Evolutionary conservation across 148 eudicot species (phyloP), one percentile per base, ranked within the genome.

Genomic region (Polygonum maritimum): DNA sequence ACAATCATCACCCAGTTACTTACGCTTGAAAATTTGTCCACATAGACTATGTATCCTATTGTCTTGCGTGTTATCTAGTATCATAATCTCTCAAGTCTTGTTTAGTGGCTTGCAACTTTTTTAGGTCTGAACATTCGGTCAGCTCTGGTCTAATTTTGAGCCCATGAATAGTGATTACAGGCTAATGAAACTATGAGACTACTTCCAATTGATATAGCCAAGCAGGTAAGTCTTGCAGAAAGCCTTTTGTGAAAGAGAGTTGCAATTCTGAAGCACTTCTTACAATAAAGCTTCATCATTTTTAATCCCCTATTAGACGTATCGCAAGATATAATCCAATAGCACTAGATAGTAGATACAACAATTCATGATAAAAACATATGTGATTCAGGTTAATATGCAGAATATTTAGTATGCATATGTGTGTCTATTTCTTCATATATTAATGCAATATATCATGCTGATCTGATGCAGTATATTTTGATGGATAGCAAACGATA

Each of bases 391-490:
- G 14, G 36, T 31, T 22, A 60, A 60, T 60, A 26, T 60, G 14
- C 36, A 22, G 13, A 1, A 60, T 12, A 39, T 3, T 39, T 39
- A 39, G 40, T 39, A 39, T 39, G 13, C 13, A 3, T 49, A 31
- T 62, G 36, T 3, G 16, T 16, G 5, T 65, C 4, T 36, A 9
- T 65, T 65, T 18, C 40, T 35, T 36, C 19, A 65, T n/a, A 35
- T 35, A 65, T 9, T 15, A 33, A 65, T 36, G 15, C 71, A 65
- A 44, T 2, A 65, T 16, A 36, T 65, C 71, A 65, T 65, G 44
- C 71, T 65, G 19, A 65, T 15, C 71, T 36, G 71, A 36, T 21
- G 69, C 45, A 80, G 33, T 74, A 80, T 36, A 38, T 31, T 75
- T 73, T 73, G 31, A 74, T 19, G 54, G 74, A 58, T 13, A 35